A percentile compares a stretch with the other conserved stretches of the same genome.
phyloP scores from a whole-genome alignment of 257 asterid species.

The Prunella vulgaris region DNA sequence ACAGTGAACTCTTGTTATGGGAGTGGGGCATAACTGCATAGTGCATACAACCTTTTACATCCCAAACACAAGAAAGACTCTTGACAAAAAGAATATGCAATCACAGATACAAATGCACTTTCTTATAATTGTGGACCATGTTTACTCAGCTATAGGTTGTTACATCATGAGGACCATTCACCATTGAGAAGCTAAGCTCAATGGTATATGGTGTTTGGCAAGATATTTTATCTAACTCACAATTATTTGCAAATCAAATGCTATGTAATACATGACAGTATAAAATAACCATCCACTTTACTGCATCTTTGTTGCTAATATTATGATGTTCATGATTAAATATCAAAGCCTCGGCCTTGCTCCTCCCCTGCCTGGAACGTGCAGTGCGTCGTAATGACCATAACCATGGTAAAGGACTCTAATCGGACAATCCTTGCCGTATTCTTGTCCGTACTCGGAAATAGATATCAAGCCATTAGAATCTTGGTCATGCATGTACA shows the following conservation, averaged over 20 bases:
- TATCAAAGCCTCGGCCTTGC: conserved; percentile 58
- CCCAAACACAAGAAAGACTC: not conserved
- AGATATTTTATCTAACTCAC: not conserved
- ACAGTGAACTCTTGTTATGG: not conserved
- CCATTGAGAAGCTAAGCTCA: not conserved
- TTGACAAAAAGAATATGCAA: conserved; percentile 4
- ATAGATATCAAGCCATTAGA: conserved; percentile 77
- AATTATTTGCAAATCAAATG: not conserved
- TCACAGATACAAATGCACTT: conserved; percentile 2
- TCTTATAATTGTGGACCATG: conserved; percentile 15
- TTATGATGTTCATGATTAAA: not conserved
- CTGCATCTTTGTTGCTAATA: not conserved
- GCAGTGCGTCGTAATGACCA: conserved; percentile 90
- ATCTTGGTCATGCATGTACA: conserved; percentile 69
- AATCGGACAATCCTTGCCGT: conserved; percentile 71
- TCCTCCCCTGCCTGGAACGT: conserved; percentile 43
- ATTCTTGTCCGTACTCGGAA: conserved; percentile 91
- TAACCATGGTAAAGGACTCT: conserved; percentile 77
- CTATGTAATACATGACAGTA: not conserved
- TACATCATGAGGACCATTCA: not conserved
- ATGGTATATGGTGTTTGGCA: too few species aligned
- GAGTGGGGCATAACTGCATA: not conserved
- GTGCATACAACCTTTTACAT: not conserved
- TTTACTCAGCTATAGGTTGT: too few species aligned
- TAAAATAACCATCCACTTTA: not conserved